Evolutionary conservation across 257 asterid species (phyloP), one percentile per base, ranked within the genome.

Genomic region (Mitragyna speciosa): DNA sequence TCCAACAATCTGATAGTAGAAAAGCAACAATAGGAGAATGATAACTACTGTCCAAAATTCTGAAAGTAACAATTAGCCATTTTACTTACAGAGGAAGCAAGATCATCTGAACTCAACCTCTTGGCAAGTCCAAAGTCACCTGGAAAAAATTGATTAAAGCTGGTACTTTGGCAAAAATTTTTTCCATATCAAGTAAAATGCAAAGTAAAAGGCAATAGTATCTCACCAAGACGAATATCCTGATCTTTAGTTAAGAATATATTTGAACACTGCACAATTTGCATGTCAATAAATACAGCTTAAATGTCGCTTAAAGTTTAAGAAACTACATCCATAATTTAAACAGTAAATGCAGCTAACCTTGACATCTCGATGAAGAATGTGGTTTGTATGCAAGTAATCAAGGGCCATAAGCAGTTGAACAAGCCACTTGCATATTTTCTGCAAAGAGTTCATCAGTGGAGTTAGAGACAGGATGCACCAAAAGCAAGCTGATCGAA

Each of bases 111-210:
- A 75, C 89, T 81, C 91, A 94, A 86, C 86, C 85, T 87, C 88
- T 92, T 94, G 87, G 98, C 97, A 64, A 94, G 97, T 82, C 98
- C 97, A 86, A 92, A 94, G 83, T 94, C 98, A 87, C 98, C 97
- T 94, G 90, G 63, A 86, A 77, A 76, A 43, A 22, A 31, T 68
- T 69, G 39, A 63, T 28, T 20, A 59, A 22, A 47, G 19, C 63
- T 49, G 43, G 67, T 76, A 70, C 36, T 54, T 61, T 15, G 64
- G 45, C 26, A 52, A 70, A 68, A 41, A 65, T 45, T 59, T 48
- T 52, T 48, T 39, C 45, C 24, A 36, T 49, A 48, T 31, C 30
- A 79, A 76, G 63, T 45, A 70, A 82, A 28, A 68, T 43, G 36
- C 39, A 54, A 51, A 66, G 30, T 36, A 75, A 43, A 71, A 69